phyloP scores from a whole-genome alignment of 108 stramenopile genomes.

The Stephanodiscus triporus region DNA sequence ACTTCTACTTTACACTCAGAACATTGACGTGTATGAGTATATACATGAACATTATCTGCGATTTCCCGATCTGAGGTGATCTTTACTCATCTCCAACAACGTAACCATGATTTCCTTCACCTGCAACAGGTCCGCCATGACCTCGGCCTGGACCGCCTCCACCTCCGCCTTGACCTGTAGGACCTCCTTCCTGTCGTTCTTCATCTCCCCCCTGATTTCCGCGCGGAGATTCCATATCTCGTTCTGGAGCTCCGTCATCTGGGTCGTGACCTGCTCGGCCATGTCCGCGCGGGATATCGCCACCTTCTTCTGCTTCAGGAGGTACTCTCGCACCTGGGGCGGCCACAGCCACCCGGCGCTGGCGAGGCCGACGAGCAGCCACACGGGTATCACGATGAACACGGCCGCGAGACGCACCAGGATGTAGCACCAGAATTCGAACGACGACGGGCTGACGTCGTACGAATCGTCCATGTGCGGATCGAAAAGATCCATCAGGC shows the following conservation, averaged over 20 bases:
- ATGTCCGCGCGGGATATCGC: conserved; percentile 69
- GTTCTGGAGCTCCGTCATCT: conserved; percentile 64
- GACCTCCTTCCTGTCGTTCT: conserved; percentile 73
- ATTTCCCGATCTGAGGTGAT: background rate
- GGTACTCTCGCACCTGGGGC: conserved; percentile 52
- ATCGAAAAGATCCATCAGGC: conserved; percentile 51
- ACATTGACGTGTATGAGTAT: too few species aligned
- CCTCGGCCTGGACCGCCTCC: conserved; percentile 63
- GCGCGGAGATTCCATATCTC: conserved; percentile 63
- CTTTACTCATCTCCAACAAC: conserved; percentile 6
- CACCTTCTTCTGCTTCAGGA: conserved; percentile 50
- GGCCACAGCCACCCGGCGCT: conserved; percentile 61
- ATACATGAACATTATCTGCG: too few species aligned
- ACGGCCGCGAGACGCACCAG: conserved; percentile 35
- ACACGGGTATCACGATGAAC: conserved; percentile 51
- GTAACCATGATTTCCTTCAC: conserved; percentile 66
- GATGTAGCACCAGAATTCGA: conserved; percentile 56
- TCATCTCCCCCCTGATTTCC: conserved; percentile 75
- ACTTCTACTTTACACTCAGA: too few species aligned
- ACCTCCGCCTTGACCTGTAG: conserved; percentile 60
- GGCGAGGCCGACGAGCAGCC: conserved; percentile 49
- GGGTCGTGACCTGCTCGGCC: conserved; percentile 67
- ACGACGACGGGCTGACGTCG: conserved; percentile 32
- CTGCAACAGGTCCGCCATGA: conserved; percentile 65
- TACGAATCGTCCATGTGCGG: conserved; percentile 44